Conservation (phyloP, 257 asterid genomes). For the Nicotiana noctiflora region DNA sequence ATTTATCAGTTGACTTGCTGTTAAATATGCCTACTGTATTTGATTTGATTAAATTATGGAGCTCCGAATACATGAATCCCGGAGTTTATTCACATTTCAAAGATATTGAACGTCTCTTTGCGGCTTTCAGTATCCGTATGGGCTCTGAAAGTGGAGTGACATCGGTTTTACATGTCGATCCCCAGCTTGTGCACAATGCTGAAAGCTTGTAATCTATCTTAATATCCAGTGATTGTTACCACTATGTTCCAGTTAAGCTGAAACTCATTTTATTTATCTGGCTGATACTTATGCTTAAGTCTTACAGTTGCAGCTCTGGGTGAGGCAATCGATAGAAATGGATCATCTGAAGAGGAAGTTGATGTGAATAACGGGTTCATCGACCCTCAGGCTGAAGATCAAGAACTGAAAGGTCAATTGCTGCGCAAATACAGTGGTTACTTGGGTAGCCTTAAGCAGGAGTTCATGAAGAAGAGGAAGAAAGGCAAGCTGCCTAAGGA, state of each 20-base stretch:
- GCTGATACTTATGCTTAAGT: neutral
- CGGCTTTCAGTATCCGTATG: neutral
- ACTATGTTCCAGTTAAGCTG: neutral
- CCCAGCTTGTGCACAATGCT: neutral
- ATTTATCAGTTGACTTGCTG: neutral
- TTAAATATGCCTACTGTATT: neutral
- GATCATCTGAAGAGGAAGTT: constrained; percentile 68
- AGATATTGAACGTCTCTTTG: neutral
- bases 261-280: neutral
- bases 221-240: neutral
- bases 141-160: neutral
- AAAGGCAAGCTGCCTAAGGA: constrained; percentile 99
- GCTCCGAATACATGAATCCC: neutral
- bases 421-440: constrained; percentile 94
- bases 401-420: constrained; percentile 83
- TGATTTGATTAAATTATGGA: neutral
- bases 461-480: constrained; percentile 99
- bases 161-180: neutral
- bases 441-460: constrained; percentile 90
- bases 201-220: neutral
- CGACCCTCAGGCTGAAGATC: constrained; percentile 85
- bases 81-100: no score
- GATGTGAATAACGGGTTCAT: constrained; percentile 50
- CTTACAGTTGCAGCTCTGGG: constrained; percentile 5
- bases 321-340: constrained; percentile 63